Conservation (phyloP, 1,284 basidiomycete species). For the Trichosporon sp. region DNA sequence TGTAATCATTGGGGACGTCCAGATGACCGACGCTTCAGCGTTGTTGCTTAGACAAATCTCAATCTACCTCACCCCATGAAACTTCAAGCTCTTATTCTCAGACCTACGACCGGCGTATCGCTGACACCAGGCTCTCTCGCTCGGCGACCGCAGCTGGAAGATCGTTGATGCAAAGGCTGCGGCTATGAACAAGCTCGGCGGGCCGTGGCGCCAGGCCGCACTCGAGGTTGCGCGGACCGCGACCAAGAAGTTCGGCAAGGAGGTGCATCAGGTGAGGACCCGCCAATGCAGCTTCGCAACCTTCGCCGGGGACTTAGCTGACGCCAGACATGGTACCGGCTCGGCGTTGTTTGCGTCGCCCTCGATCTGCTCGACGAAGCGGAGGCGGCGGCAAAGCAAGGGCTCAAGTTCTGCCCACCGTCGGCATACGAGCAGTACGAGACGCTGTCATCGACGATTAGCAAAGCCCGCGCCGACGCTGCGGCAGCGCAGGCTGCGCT, state of each 20-base stretch:
- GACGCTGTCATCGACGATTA: neutral
- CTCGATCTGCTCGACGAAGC: constrained; percentile 14
- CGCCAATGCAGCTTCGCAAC: too few species aligned
- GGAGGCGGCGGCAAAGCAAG: neutral
- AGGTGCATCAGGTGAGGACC: constrained; percentile 20
- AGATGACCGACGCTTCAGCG: too few species aligned
- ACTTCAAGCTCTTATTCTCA: too few species aligned
- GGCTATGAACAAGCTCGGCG: constrained; percentile 22
- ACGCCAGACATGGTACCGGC: constrained; percentile 30
- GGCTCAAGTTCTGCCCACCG: neutral
- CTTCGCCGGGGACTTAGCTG: neutral
- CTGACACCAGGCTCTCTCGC: constrained; percentile 24
- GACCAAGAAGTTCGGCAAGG: constrained; percentile 23
- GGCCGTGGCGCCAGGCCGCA: constrained; percentile 20
- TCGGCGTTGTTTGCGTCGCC: constrained; percentile 21
- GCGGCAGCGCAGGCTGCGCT: neutral
- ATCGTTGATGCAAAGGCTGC: constrained; percentile 28
- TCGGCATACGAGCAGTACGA: neutral
- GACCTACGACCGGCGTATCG: too few species aligned
- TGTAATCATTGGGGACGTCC: too few species aligned
- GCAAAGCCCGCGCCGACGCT: neutral
- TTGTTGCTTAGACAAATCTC: too few species aligned
- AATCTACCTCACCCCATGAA: too few species aligned
- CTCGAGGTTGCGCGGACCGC: constrained; percentile 22
- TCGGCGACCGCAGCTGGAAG: constrained; percentile 22